phyloP scores from a whole-genome alignment of 371 early-diverging fungal species.

The Rhizopus arrhizus region DNA sequence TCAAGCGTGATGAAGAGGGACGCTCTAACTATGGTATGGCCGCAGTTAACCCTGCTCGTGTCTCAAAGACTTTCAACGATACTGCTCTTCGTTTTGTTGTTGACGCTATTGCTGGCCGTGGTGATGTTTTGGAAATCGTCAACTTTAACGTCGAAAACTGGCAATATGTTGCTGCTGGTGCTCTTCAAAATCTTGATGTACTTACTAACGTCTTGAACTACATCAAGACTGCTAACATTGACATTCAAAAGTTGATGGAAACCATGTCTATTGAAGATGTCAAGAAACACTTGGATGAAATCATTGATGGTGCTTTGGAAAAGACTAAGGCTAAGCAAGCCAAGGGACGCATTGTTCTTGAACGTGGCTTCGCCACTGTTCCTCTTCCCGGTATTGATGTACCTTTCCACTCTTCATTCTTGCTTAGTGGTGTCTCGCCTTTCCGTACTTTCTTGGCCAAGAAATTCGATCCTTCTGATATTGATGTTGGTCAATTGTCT shows the following conservation, averaged over 20 bases:
- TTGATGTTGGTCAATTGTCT: slow-evolving; percentile 76
- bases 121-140: slow-evolving; percentile 90
- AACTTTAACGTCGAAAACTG: slow-evolving; percentile 96
- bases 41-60: slow-evolving; percentile 92
- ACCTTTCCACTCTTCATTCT: slow-evolving; percentile 95
- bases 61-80: slow-evolving; percentile 83
- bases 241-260: slow-evolving; percentile 83
- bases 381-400: slow-evolving; percentile 94
- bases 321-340: slow-evolving; percentile 71
- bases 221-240: slow-evolving; percentile 76
- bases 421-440: slow-evolving; percentile 86
- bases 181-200: slow-evolving; percentile 77
- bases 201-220: slow-evolving; percentile 84
- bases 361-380: slow-evolving; percentile 91
- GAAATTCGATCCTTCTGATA: slow-evolving; percentile 78
- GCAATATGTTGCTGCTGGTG: slow-evolving; percentile 96
- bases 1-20: slow-evolving; percentile 80
- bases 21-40: slow-evolving; percentile 94
- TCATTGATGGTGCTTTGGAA: slow-evolving; percentile 77
- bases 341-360: slow-evolving; percentile 71
- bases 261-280: slow-evolving; percentile 87
- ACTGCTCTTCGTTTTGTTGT: slow-evolving; percentile 84
- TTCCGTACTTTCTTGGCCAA: slow-evolving; percentile 88
- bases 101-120: slow-evolving; percentile 77
- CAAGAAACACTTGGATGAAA: slow-evolving; percentile 78